These are phyloP conservation scores for Amphicarpaea edgeworthii DNA, from an alignment of 306 rosid genomes.

Conservation along the genomic window DNA sequence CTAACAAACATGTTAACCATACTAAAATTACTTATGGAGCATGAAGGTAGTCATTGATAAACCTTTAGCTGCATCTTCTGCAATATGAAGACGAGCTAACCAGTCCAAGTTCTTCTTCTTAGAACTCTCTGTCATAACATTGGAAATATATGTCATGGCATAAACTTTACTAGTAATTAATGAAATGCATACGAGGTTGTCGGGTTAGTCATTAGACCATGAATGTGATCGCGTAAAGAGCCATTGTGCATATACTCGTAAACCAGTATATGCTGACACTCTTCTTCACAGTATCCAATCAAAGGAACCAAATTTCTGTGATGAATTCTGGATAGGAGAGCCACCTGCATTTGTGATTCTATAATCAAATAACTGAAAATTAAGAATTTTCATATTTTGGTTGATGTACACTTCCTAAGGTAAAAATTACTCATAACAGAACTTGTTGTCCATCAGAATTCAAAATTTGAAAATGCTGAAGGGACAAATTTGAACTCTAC, in stretches of 20 bases:
- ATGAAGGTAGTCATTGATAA: constrained; percentile 35
- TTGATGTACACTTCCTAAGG: constrained; percentile 1
- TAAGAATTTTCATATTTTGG: constrained; percentile 30
- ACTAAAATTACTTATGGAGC: constrained; percentile 26
- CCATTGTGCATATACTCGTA: constrained; percentile 93
- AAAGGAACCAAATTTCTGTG: constrained; percentile 93
- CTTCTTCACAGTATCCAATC: constrained; percentile 89
- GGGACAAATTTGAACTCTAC: constrained; percentile 47
- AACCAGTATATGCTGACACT: constrained; percentile 72
- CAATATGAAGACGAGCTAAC: constrained; percentile 75
- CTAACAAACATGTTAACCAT: neutral
- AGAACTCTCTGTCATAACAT: constrained; percentile 57
- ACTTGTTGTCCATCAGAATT: constrained; percentile 21
- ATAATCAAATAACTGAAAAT: constrained; percentile 41
- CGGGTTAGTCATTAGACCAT: constrained; percentile 59
- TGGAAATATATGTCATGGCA: constrained; percentile 35
- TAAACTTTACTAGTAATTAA: neutral
- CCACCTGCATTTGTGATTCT: constrained; percentile 64
- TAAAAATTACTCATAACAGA: neutral
- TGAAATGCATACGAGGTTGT: constrained; percentile 31
- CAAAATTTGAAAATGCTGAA: constrained; percentile 7
- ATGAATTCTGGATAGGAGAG: constrained; percentile 89
- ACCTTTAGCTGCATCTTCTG: constrained; percentile 98
- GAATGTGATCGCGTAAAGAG: constrained; percentile 79
- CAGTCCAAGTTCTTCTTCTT: constrained; percentile 66